Evolutionary conservation across 2,329 filamentous ascomycete species (phyloP), one percentile per base, ranked within the genome.

Genomic region (Ophiostoma himal-ulmi): DNA sequence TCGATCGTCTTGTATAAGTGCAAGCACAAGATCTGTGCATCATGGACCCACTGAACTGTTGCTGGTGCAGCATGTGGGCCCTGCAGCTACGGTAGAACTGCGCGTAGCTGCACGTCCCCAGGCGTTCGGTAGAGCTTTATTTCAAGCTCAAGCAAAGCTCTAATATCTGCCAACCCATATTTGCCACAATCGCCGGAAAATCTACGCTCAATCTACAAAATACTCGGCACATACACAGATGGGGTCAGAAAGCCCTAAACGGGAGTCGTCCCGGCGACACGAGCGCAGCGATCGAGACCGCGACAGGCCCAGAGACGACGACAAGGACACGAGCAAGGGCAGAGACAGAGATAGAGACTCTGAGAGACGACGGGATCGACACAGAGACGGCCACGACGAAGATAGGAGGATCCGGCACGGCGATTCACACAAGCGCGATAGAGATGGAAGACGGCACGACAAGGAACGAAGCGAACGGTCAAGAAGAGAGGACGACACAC

Each of bases 251-350:
- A 57, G 22, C 20, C 54, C 66, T 5, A 60, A 69, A 1, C 22
- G 37, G 11, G 68, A 60, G n/a, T 30, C 44, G n/a, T 17, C 70
- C 39, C 44, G 20, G 57, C 66, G 70, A 37, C 68, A 60, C 71
- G 76, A 75, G 17, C 72, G 74, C 20, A 71, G 75, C 34, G 71
- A 75, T 37, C 64, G 73, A 60, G 36, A 74, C 22, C 68, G 74
- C 54, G 76, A 77, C n/a, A 67, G 62, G 41, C 75, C 76, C 14
- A 17, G 57, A 34, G 57, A 62, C 11, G 22, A 26, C n/a, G 37
- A 17, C 26, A 39, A 52, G 2, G 69, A 36, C 62, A 60, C 10
- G 2, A 44, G 64, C 48, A 67, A 37, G 34, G 44, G 44, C 30
- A 41, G 44, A 44, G 44, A 70, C 17, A 71, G 74, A 26, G 71